Conservation (phyloP, 2,329 filamentous ascomycete species). For the Pseudogymnoascus sp. region DNA sequence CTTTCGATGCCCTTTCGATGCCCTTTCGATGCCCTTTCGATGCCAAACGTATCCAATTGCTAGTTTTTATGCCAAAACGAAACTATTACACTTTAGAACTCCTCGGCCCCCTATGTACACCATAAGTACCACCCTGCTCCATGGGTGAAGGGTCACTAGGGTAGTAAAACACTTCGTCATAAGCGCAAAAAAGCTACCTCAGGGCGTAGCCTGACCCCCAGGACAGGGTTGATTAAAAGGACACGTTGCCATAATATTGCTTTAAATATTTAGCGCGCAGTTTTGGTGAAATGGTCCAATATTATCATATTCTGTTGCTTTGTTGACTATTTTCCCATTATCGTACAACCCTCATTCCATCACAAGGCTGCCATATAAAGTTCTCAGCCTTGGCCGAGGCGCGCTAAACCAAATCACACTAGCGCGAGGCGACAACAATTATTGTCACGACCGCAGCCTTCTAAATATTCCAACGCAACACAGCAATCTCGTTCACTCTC, state of each 20-base stretch:
- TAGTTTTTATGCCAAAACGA: not conserved
- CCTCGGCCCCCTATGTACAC: not conserved
- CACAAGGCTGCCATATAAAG: not conserved
- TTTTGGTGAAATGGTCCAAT: not conserved
- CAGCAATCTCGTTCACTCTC: conserved; percentile 2
- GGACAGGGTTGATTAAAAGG: not conserved
- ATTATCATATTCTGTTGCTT: not conserved
- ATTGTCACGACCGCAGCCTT: conserved; percentile 10
- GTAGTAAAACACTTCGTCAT: not conserved
- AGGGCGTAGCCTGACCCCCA: not conserved
- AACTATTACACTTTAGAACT: not conserved
- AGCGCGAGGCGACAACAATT: conserved; percentile 3
- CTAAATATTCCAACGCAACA: conserved; percentile 11
- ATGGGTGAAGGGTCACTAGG: not conserved
- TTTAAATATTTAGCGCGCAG: not conserved
- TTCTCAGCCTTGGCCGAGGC: not conserved
- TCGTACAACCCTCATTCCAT: not conserved
- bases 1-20: not conserved
- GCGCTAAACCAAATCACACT: conserved; percentile 1
- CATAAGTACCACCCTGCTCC: not conserved
- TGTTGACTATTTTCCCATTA: not conserved
- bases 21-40: not conserved
- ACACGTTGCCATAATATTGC: not conserved
- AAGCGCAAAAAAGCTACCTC: not conserved
- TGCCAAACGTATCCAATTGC: not conserved